phyloP scores from a whole-genome alignment of 257 asterid genomes.

The Rauvolfia tetraphylla region DNA sequence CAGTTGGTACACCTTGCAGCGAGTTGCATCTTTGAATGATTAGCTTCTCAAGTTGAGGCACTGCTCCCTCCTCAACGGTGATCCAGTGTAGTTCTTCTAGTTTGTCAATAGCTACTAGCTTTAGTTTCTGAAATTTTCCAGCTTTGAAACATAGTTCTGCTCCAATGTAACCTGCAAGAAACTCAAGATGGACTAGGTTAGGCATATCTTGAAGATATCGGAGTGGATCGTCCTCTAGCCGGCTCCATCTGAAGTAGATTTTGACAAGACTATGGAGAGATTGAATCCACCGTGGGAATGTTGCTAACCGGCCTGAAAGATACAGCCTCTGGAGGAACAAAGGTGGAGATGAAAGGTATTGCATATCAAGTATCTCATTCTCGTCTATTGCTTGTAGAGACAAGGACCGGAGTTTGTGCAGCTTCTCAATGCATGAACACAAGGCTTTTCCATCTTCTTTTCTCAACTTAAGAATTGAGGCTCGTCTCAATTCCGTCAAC shows the following conservation, averaged over 20 bases:
- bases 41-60: conserved; percentile 18
- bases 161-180: conserved; percentile 22
- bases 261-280: conserved; percentile 26
- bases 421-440: conserved; percentile 29
- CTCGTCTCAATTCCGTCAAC: conserved; percentile 25
- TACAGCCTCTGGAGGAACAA: conserved; percentile 32
- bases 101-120: conserved; percentile 13
- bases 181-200: conserved; percentile 29
- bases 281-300: conserved; percentile 30
- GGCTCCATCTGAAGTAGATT: conserved; percentile 28
- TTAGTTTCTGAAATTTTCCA: conserved; percentile 22
- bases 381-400: conserved; percentile 19
- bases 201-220: conserved; percentile 37
- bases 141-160: conserved; percentile 21
- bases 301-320: conserved; percentile 22
- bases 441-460: conserved; percentile 27
- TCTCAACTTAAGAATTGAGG: conserved; percentile 28
- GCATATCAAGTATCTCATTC: conserved; percentile 30
- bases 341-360: conserved; percentile 22
- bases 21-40: conserved; percentile 13
- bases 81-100: conserved; percentile 9
- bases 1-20: conserved; percentile 16
- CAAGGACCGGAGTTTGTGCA: conserved; percentile 25
- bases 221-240: conserved; percentile 32
- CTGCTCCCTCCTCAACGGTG: conserved; percentile 20